Evolutionary conservation across 2,329 filamentous ascomycete genomes (phyloP), one percentile per base, ranked within the genome.

Genomic region (Epichloe amarillans): DNA sequence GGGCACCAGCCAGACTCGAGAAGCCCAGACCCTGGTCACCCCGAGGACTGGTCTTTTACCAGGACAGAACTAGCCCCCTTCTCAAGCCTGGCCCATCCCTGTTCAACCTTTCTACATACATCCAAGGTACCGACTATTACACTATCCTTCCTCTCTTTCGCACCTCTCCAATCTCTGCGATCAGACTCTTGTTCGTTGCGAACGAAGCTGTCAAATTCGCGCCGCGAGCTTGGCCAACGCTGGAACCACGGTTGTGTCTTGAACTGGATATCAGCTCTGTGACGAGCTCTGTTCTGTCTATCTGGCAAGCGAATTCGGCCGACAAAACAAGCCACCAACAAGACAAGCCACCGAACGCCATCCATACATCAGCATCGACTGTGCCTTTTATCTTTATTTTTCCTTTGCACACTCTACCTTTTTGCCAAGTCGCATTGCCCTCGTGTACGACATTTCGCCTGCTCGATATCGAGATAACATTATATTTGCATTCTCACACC

Each of bases 51-150:
- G 35, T 6, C 33, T 47, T 46, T 37, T 38, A 30, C 38, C 23
- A 47, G 39, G 26, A 47, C 44, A 45, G 38, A 36, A 36, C 47
- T 39, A 36, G 17, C 49, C 33, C 49, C 51, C 50, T 49, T 49
- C 47, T 43, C 40, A 47, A 50, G 51, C 35, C 49, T 50, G 46
- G 44, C 26, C 21, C 42, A 49, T 53, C 46, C 51, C 51, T 53
- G 51, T 41, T 42, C 45, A 23, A 23, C 38, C 38, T 49, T 50
- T 51, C 51, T 46, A 47, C 47, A 39, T 38, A 47, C 47, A 39
- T 38, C 37, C 47, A 35, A 50, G 41, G 40, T 44, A 42, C 35
- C 35, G 35, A 36, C 46, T 30, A 23, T n/a, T 35, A 45, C 47
- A 50, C 42, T 33, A 41, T 50, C 37, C 47, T 54, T 48, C 41